Conservation (phyloP, 768 basidiomycete species). For the Lactarius vividus region DNA sequence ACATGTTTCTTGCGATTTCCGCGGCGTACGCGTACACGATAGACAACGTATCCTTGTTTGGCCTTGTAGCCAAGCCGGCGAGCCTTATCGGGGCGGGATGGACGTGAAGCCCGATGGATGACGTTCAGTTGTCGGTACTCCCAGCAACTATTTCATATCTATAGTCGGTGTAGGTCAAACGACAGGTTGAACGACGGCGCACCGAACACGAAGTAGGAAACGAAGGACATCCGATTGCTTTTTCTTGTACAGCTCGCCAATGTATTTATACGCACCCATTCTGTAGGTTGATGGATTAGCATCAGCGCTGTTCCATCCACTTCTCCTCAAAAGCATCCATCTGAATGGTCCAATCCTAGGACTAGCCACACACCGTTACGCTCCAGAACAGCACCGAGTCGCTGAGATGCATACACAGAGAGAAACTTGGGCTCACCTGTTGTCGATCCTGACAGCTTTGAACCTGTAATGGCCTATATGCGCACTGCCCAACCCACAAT, state of each 20-base stretch:
- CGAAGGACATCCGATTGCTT: constrained; percentile 97
- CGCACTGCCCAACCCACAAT: constrained; percentile 5
- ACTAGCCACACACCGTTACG: constrained; percentile 4
- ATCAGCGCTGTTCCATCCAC: constrained; percentile 25
- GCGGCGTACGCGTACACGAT: constrained; percentile 94
- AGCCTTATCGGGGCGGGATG: constrained; percentile 98
- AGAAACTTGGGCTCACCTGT: constrained; percentile 32
- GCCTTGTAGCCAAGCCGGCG: constrained; percentile 99
- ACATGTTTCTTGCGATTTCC: constrained; percentile 99
- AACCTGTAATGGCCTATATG: constrained; percentile 23
- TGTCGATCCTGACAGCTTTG: constrained; percentile 33
- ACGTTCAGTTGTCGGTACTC: constrained; percentile 98
- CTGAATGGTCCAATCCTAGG: constrained; percentile 26
- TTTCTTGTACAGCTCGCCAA: constrained; percentile 97
- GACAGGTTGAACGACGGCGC: constrained; percentile 32
- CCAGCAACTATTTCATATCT: constrained; percentile 71
- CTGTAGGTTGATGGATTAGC: constrained; percentile 42
- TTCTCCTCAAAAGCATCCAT: constrained; percentile 32
- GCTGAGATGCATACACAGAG: constrained; percentile 8
- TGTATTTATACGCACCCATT: constrained; percentile 96
- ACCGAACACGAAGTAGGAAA: constrained; percentile 97
- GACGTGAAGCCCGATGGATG: constrained; percentile 96
- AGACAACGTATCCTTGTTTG: constrained; percentile 98
- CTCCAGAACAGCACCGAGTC: background rate
- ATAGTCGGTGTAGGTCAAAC: constrained; percentile 15